Evolutionary conservation across 441 rosid species (phyloP), one percentile per base, ranked within the genome.

Genomic region (Erodium texanum): DNA sequence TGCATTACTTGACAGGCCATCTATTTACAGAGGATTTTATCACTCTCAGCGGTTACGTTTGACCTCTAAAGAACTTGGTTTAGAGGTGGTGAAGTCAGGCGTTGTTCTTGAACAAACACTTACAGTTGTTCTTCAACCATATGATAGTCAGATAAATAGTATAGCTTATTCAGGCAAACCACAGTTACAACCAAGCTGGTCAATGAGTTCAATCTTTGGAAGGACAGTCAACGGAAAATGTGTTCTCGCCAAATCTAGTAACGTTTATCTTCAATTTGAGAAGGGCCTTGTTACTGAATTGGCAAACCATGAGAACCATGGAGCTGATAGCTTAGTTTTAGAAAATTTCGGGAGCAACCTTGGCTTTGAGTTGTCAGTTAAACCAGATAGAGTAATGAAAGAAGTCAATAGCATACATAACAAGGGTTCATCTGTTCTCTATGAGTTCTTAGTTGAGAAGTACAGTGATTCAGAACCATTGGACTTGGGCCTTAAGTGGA

Each of bases 11-110:
- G 89, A 94, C 77, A 84, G 98, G 68, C 96, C 99, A 52, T 89
- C 94, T 70, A 82, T 94, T 71, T 92, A 92, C 68, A 83, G 80
- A 73, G 87, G 97, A 2, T 89, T 85, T 84, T 94, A 94, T 83
- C 97, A 94, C 80, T 92, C 98, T 77, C 97, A 86, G 78, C 83
- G 83, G 66, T 83, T 94, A 87, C 90, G 72, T 69, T 72, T 93
- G 79, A 74, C 77, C 64, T 69, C 77, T 4, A 72, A 64, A 52
- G 82, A 77, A 67, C 72, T 78, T 65, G 62, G 70, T 66, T 72
- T 75, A 18, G 73, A 81, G 64, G 79, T 78, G 23, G 62, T 71
- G 67, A 77, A 74, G 68, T 80, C 85, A 43, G 90, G 85, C 45
- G 82, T 88, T 63, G 20, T 78, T 75, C 86, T 93, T 1, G 92